These are phyloP conservation scores for Monosporascus ibericus DNA, from an alignment of 2,329 filamentous ascomycete genomes.

Conservation along the genomic window DNA sequence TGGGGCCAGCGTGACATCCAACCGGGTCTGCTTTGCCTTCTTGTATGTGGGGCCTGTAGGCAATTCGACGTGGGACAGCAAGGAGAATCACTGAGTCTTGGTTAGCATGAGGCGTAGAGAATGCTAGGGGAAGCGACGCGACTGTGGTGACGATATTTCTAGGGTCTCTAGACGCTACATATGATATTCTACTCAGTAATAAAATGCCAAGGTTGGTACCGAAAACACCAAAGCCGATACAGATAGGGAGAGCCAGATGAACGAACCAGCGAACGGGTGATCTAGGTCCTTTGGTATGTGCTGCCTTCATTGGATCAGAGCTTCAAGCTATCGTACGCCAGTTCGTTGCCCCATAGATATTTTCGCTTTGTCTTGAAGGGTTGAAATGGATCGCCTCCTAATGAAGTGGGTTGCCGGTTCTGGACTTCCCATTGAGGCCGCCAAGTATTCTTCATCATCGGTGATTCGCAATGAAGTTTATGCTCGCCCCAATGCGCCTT, in stretches of 20 bases:
- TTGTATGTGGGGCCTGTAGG: conserved; percentile 2
- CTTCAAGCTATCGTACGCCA: conserved; percentile 6
- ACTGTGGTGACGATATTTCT: too few species aligned
- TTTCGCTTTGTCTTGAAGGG: conserved; percentile 1
- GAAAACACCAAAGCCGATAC: too few species aligned
- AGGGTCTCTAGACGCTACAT: background rate
- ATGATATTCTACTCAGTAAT: too few species aligned
- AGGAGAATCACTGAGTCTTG: conserved; percentile 4
- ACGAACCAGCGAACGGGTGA: conserved; percentile 5
- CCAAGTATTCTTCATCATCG: conserved; percentile 4
- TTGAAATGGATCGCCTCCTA: background rate
- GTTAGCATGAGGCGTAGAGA: conserved; percentile 8
- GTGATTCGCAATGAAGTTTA: conserved; percentile 3
- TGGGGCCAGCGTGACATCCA: conserved; percentile 1
- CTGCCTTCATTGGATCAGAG: conserved; percentile 4
- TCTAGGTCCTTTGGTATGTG: conserved; percentile 1
- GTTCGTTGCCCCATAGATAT: conserved; percentile 6
- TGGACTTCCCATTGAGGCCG: conserved; percentile 4
- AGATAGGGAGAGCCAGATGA: too few species aligned
- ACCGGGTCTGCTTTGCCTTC: conserved; percentile 3
- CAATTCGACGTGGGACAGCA: conserved; percentile 2
- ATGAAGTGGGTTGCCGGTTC: conserved; percentile 2
- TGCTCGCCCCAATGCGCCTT: conserved; percentile 5
- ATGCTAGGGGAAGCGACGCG: too few species aligned
- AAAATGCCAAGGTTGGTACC: too few species aligned